Conservation (phyloP, 306 rosid species). For the Prinsepia uniflora region DNA sequence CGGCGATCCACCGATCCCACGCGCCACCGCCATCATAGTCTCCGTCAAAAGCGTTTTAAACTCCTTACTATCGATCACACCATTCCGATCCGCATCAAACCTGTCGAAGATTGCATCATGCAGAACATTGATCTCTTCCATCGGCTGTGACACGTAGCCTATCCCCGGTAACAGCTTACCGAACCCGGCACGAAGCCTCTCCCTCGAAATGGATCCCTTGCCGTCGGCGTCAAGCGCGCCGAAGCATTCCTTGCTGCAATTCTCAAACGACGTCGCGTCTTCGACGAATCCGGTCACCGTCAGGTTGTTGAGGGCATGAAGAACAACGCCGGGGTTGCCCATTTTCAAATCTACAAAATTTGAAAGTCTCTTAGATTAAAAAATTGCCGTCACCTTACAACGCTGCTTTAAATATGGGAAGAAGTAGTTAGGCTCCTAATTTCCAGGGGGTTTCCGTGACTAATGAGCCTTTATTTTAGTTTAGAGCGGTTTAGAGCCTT, state of each 20-base stretch:
- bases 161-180: constrained; percentile 34
- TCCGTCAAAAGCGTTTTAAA: constrained; percentile 45
- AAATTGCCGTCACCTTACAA: too few relatives aligned
- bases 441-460: too few relatives aligned
- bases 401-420: too few relatives aligned
- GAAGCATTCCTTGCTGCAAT: constrained; percentile 38
- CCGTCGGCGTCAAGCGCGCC: constrained; percentile 34
- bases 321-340: constrained; percentile 8
- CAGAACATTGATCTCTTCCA: constrained; percentile 15
- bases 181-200: constrained; percentile 34
- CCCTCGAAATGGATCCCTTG: constrained; percentile 40
- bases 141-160: constrained; percentile 27
- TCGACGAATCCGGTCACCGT: constrained; percentile 29
- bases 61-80: constrained; percentile 31
- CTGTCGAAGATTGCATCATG: constrained; percentile 34
- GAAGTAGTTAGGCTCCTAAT: too few relatives aligned
- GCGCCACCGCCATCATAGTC: constrained; percentile 57
- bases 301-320: constrained; percentile 39
- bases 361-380: too few relatives aligned
- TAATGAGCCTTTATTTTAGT: too few relatives aligned
- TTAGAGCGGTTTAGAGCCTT: too few relatives aligned
- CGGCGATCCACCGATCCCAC: constrained; percentile 57
- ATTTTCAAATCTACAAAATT: constrained; percentile 14
- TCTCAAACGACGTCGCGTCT: constrained; percentile 34
- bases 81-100: constrained; percentile 48